These are phyloP conservation scores for Beverwykella pulmonaria DNA, from an alignment of 495 filamentous ascomycete species.

Conservation along the genomic window DNA sequence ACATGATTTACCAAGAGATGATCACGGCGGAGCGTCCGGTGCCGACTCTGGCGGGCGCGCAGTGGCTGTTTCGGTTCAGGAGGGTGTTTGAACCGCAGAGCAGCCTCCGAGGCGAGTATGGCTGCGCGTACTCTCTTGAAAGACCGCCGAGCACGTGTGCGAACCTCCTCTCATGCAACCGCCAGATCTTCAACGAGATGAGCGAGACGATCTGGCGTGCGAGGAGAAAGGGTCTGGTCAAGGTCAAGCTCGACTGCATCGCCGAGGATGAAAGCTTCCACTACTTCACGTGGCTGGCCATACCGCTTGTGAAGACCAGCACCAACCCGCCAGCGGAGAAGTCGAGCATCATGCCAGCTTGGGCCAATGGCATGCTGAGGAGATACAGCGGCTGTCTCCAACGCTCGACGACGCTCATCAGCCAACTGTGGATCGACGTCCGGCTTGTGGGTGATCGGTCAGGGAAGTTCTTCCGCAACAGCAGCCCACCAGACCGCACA, in stretches of 20 bases:
- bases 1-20: slow-evolving; percentile 26
- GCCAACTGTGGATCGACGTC: slow-evolving; percentile 34
- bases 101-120: slow-evolving; percentile 21
- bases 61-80: slow-evolving; percentile 23
- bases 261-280: slow-evolving; percentile 30
- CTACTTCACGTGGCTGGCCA: slow-evolving; percentile 34
- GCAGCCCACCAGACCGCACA: slow-evolving; percentile 18
- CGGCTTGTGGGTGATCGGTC: slow-evolving; percentile 17
- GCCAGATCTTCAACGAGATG: slow-evolving; percentile 31
- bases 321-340: background rate
- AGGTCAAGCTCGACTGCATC: slow-evolving; percentile 33
- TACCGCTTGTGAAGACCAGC: slow-evolving; percentile 30
- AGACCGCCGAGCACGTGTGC: slow-evolving; percentile 19
- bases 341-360: slow-evolving; percentile 10
- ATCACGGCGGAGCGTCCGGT: slow-evolving; percentile 18
- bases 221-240: slow-evolving; percentile 7
- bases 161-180: slow-evolving; percentile 25
- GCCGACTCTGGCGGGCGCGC: slow-evolving; percentile 19
- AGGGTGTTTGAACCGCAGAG: slow-evolving; percentile 16
- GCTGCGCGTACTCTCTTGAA: slow-evolving; percentile 22
- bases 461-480: slow-evolving; percentile 14
- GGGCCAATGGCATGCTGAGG: slow-evolving; percentile 13
- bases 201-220: slow-evolving; percentile 3
- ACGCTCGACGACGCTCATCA: slow-evolving; percentile 9
- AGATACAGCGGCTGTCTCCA: slow-evolving; percentile 2